Conservation (phyloP, 257 asterid genomes). For the Mentha longifolia region DNA sequence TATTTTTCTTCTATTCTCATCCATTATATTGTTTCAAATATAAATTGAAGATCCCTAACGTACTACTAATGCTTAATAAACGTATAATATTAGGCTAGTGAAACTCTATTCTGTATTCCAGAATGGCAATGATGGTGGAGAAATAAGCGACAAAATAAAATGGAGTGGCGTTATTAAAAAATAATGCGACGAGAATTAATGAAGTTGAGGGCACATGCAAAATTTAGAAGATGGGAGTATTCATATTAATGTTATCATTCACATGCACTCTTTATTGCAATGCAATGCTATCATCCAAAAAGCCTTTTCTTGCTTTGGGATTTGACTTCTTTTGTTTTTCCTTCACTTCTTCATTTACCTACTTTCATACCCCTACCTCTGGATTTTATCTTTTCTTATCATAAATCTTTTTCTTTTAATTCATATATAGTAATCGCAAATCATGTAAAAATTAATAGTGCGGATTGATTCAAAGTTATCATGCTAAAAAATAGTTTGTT, state of each 20-base stretch:
- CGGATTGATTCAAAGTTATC: too few relatives aligned
- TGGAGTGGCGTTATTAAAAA: not conserved
- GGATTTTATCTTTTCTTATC: too few relatives aligned
- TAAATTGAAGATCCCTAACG: not conserved
- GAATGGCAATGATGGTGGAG: not conserved
- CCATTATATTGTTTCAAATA: not conserved
- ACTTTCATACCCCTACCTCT: slow-evolving; percentile 20
- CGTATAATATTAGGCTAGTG: too few relatives aligned
- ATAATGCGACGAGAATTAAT: slow-evolving; percentile 28
- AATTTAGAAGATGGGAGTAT: not conserved
- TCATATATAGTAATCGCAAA: too few relatives aligned
- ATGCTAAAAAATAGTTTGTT: too few relatives aligned
- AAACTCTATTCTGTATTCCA: too few relatives aligned
- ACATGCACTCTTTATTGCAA: too few relatives aligned
- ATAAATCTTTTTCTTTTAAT: too few relatives aligned
- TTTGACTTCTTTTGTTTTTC: slow-evolving; percentile 7
- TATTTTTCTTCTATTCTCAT: too few relatives aligned
- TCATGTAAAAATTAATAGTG: too few relatives aligned
- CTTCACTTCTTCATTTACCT: not conserved
- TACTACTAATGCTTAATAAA: not conserved
- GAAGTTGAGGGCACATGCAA: slow-evolving; percentile 36
- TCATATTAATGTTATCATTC: not conserved
- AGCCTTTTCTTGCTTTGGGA: not conserved
- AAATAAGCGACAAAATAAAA: slow-evolving; percentile 19
- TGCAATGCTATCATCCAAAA: too few relatives aligned